Evolutionary conservation across 257 asterid genomes (phyloP).

Genomic region (Rubia yunnanensis): DNA sequence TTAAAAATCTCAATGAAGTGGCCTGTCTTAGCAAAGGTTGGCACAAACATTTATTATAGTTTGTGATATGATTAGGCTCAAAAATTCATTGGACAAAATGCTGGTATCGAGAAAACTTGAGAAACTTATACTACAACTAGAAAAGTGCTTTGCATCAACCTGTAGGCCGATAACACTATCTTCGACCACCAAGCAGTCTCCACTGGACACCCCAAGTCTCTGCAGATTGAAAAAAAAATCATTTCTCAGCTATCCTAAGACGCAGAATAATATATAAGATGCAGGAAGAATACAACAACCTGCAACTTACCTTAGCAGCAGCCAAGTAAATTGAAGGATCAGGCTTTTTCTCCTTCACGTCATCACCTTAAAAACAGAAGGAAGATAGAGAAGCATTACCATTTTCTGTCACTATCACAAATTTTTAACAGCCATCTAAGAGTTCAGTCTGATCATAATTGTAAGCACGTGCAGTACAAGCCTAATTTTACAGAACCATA

Average conservation of each 20-base stretch:
- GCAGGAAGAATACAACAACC: constrained; percentile 3
- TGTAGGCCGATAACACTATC: constrained; percentile 95
- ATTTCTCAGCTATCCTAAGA: constrained; percentile 5
- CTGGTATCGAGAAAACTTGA: not conserved
- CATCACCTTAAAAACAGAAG: constrained; percentile 52
- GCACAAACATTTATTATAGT: not conserved
- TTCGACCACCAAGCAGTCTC: constrained; percentile 83
- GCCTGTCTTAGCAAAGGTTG: not conserved
- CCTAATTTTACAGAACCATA: not conserved
- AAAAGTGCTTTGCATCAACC: constrained; percentile 30
- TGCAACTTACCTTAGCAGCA: constrained; percentile 53
- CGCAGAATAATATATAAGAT: not conserved
- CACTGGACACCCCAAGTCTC: constrained; percentile 59
- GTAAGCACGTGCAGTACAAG: not conserved
- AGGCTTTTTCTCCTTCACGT: constrained; percentile 88
- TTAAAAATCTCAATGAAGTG: not conserved
- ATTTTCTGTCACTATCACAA: not conserved
- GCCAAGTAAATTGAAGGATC: constrained; percentile 79
- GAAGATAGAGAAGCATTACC: not conserved
- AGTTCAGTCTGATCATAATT: not conserved
- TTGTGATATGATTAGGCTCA: not conserved
- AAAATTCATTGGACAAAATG: not conserved
- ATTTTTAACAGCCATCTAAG: not conserved
- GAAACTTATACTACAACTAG: not conserved
- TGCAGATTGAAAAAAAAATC: constrained; percentile 21